Evolutionary conservation across 371 early-diverging fungal genomes (phyloP), one percentile per base, ranked within the genome.

Genomic region (Batrachochytrium dendrobatidis): DNA sequence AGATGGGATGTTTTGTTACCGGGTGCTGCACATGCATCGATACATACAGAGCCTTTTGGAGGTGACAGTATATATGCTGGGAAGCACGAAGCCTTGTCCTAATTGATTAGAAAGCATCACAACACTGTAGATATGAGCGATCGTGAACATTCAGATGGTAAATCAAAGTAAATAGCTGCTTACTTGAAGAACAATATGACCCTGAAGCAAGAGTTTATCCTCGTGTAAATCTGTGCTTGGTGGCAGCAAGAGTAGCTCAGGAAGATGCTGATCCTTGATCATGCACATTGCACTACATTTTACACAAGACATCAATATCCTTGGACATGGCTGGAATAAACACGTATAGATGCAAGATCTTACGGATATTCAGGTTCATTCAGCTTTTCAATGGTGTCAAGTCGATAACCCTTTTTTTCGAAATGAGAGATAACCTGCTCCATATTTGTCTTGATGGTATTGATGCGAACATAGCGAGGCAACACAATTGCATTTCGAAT

Each of bases 1-100:
- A 99, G 69, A 70, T 99, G 99, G 33, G 94, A 90, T 8, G 99
- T 99, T 72, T 99, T 99, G 76, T 99, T 99, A n/a, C 99, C 99
- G 5, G 99, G 99, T 0, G 99, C 98, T 20, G 99, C 96, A 70
- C 99, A 99, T 3, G 90, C 94, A 75, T 99, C 99, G 51, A 99
- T 91, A 1, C 88, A 95, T 62, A 82, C 77, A 1, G 84, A 75
- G 26, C 78, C 70, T 34, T 70, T 51, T 8, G 88, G 80, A 1
- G 98, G 92, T 10, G 80, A 77, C 32, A 95, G 77, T 5, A 96
- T 84, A 64, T 83, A 89, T 0, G 99, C 96, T 2, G 99, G 98
- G 59, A 99, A 87, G 69, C 99, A 99, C 3, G 90, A 90, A 1
- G 94, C 95, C 71, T 95, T 94, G 72, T 95, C 98, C 83, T 86